phyloP scores from a whole-genome alignment of 257 asterid genomes.

The Solanum bulbocastanum region DNA sequence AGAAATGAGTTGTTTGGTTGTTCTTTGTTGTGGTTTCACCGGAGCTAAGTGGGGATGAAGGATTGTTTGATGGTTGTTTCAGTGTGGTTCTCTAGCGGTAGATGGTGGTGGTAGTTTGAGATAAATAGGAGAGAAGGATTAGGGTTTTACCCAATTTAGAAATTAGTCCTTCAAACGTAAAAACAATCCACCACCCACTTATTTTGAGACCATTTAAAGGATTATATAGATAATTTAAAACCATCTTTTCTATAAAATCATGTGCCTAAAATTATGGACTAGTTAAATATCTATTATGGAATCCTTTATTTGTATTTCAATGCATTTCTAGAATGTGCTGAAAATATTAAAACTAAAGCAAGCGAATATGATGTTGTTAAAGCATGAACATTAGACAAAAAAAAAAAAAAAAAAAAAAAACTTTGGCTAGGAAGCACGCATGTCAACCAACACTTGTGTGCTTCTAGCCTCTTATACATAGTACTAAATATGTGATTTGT shows the following conservation, averaged over 20 bases:
- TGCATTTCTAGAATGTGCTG: background rate
- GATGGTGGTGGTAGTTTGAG: background rate
- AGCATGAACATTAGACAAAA: too few species aligned
- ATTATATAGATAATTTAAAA: too few species aligned
- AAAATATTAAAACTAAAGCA: too few species aligned
- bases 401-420: too few species aligned
- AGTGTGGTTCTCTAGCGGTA: background rate
- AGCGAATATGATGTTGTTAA: too few species aligned
- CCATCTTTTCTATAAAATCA: background rate
- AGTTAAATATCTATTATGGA: background rate
- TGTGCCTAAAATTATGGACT: too few species aligned
- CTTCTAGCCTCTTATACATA: too few species aligned
- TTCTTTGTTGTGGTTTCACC: background rate
- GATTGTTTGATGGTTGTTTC: background rate
- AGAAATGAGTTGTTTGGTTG: background rate
- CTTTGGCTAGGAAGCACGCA: too few species aligned
- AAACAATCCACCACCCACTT: background rate
- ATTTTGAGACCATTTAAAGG: background rate
- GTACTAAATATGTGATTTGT: background rate
- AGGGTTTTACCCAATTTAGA: background rate
- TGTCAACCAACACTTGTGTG: too few species aligned
- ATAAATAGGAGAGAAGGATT: too few species aligned
- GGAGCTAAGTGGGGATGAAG: background rate
- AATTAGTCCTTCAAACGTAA: background rate
- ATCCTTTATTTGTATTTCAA: background rate